Base-by-base conservation (phyloP, 1,284 basidiomycete species). In the Marasmius fiardii region DNA sequence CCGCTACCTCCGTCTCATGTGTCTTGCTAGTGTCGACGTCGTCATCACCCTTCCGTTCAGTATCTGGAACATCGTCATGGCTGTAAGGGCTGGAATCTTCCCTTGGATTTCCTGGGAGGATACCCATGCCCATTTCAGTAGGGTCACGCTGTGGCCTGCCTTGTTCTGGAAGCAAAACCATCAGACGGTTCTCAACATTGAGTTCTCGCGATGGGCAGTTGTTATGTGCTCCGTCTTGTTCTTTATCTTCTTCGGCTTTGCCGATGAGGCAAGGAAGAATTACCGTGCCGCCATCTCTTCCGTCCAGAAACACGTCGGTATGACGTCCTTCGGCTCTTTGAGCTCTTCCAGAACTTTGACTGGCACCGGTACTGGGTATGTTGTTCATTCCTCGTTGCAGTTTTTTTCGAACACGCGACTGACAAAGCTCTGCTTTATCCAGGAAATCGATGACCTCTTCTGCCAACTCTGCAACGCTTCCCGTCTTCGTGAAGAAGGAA, bases 1-100 rank as follows among this genome's bases (percentile, higher is more conserved):
- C 58, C 78, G 76, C 12, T 86, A 88, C 66, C 61, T 87, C 60
- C 85, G 87, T 5, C 74, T 90, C 8, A 83, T 90, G 76, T 71
- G 74, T 7, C 71, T 90, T 8, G 77, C 82, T 4, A 63, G 63
- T 21, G 55, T 72, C 2, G 84, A 86, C 31, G 68, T 82, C 39
- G 12, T 72, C 4, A 72, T 69, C 61, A 80, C 75, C 7, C 64
- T 84, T 3, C 85, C 86, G 0, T 47, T 85, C 20, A 65, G 65
- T 31, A 56, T 70, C n/a, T 80, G 67, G 58, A 57, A 65, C 26
- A 70, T 85, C 51, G 68, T 68, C 54, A 12, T 69, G 55, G 76
- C 79, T 57, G 26, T 56, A 1, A 43, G 58, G 63, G 1, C 55
- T 57, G 23, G 47, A 23, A 61, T 77, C n/a, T 37, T 60, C 8